Conservation (phyloP, 805 yeast species). For the Scheffersomyces coipomensis region DNA sequence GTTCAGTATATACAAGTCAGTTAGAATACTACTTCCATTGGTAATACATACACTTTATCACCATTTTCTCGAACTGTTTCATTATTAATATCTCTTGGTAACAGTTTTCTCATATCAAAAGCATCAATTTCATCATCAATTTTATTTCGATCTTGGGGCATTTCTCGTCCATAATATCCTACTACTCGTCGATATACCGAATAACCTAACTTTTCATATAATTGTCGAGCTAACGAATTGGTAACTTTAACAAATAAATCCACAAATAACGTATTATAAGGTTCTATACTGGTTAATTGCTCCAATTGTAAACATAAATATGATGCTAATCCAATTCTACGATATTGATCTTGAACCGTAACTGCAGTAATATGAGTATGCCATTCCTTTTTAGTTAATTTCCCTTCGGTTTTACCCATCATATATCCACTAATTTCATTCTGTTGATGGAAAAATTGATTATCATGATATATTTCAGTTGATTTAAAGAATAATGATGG, state of each 20-base stretch:
- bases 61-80: slow-evolving; percentile 64
- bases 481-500: slow-evolving; percentile 87
- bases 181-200: slow-evolving; percentile 82
- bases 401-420: slow-evolving; percentile 97
- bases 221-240: slow-evolving; percentile 71
- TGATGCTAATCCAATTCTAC: slow-evolving; percentile 86
- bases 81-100: slow-evolving; percentile 53
- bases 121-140: slow-evolving; percentile 77
- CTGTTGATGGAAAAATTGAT: slow-evolving; percentile 11
- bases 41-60: slow-evolving; percentile 55
- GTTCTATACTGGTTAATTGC: slow-evolving; percentile 64
- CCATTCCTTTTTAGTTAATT: slow-evolving; percentile 67
- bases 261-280: slow-evolving; percentile 78
- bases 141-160: slow-evolving; percentile 46
- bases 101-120: slow-evolving; percentile 75
- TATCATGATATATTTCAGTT: slow-evolving; percentile 31
- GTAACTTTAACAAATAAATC: slow-evolving; percentile 91
- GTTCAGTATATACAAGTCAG: too few relatives aligned
- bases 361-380: slow-evolving; percentile 97
- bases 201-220: slow-evolving; percentile 87
- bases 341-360: slow-evolving; percentile 76
- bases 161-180: slow-evolving; percentile 71
- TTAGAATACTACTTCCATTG: slow-evolving; percentile 64
- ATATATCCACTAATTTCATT: slow-evolving; percentile 62
- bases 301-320: slow-evolving; percentile 73